phyloP scores from a whole-genome alignment of 2,329 filamentous ascomycete genomes.

The Ceratocystis eucalypticola region DNA sequence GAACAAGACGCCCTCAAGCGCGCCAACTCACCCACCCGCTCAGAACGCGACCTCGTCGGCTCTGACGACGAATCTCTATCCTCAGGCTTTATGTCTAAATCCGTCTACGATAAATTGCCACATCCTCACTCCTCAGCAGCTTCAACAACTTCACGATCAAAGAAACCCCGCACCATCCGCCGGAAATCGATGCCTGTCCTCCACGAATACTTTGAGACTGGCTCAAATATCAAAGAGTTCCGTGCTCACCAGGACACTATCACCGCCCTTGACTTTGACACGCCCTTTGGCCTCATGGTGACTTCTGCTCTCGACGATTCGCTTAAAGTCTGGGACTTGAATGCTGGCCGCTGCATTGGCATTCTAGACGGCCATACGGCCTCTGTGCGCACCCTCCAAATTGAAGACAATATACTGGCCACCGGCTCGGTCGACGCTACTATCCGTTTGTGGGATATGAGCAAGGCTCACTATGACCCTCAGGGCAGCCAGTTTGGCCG shows the following conservation, averaged over 20 bases:
- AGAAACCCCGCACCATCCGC: constrained; percentile 44
- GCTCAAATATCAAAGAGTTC: constrained; percentile 75
- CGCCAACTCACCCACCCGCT: constrained; percentile 36
- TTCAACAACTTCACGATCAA: constrained; percentile 37
- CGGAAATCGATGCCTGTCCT: constrained; percentile 85
- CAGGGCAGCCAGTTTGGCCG: constrained; percentile 47
- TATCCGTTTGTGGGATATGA: constrained; percentile 89
- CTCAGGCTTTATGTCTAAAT: constrained; percentile 80
- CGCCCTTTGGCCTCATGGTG: constrained; percentile 91
- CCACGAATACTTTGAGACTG: constrained; percentile 88
- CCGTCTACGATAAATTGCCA: constrained; percentile 87
- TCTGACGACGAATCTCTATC: constrained; percentile 32
- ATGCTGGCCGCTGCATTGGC: constrained; percentile 82
- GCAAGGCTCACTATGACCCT: constrained; percentile 71
- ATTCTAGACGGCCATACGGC: constrained; percentile 86
- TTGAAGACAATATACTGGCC: constrained; percentile 89
- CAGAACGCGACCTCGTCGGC: constrained; percentile 40
- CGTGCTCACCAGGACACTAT: constrained; percentile 79
- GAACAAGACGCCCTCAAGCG: constrained; percentile 47
- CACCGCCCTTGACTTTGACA: constrained; percentile 87
- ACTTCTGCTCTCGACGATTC: constrained; percentile 87
- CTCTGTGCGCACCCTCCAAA: constrained; percentile 80
- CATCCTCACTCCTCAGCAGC: constrained; percentile 30
- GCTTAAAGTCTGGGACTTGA: constrained; percentile 91
- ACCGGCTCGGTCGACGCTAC: constrained; percentile 92